phyloP scores from a whole-genome alignment of 2,329 filamentous ascomycete genomes.

The Fusarium compactum region DNA sequence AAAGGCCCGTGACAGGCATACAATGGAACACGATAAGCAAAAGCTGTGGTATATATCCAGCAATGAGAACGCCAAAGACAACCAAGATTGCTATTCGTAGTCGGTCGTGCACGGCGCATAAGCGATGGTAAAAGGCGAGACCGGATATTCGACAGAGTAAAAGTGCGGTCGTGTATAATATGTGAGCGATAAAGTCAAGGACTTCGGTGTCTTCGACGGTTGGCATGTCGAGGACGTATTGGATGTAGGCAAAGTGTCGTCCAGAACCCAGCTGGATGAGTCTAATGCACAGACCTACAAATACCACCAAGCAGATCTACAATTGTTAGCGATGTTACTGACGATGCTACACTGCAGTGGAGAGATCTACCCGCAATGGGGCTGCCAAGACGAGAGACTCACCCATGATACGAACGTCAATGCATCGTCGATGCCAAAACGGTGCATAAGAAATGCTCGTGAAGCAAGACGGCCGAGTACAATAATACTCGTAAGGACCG shows the following conservation, averaged over 20 bases:
- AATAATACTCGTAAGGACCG: constrained; percentile 51
- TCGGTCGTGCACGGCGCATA: constrained; percentile 55
- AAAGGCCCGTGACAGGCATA: constrained; percentile 61
- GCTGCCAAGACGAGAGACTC: constrained; percentile 27
- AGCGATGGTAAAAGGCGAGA: constrained; percentile 63
- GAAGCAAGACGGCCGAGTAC: constrained; percentile 53
- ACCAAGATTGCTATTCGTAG: constrained; percentile 54
- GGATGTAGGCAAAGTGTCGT: constrained; percentile 58
- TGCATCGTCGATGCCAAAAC: constrained; percentile 55
- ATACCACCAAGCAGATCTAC: constrained; percentile 55
- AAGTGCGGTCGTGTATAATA: constrained; percentile 64
- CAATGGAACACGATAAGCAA: constrained; percentile 65
- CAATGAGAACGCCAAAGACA: constrained; percentile 54
- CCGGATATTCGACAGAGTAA: constrained; percentile 64
- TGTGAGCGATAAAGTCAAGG: constrained; percentile 63
- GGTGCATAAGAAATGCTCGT: constrained; percentile 52
- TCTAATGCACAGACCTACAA: constrained; percentile 57
- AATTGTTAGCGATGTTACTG: constrained; percentile 17
- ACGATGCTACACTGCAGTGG: neutral
- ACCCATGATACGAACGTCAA: constrained; percentile 54
- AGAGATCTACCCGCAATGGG: constrained; percentile 18
- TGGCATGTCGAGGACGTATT: constrained; percentile 59
- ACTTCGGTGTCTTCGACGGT: constrained; percentile 59
- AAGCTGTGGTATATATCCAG: constrained; percentile 61
- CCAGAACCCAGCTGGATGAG: constrained; percentile 63